These are phyloP conservation scores for Fusarium sp. DNA, from an alignment of 2,329 filamentous ascomycete genomes.

Conservation along the genomic window DNA sequence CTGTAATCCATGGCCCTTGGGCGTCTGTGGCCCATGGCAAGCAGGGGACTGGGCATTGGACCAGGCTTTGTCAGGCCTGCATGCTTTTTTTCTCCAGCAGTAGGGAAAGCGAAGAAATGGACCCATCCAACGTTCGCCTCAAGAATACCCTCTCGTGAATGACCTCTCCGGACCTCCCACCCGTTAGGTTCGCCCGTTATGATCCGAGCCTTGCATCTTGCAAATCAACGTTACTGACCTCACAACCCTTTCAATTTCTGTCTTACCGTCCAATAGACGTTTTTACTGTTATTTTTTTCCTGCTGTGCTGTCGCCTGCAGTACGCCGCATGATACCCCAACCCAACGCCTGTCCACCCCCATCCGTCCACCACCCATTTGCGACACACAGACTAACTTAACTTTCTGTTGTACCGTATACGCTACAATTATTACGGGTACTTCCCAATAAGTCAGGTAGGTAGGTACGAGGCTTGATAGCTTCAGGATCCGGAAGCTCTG, in stretches of 20 bases:
- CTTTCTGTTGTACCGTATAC: conserved; percentile 9
- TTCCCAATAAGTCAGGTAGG: conserved; percentile 18
- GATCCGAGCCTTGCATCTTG: conserved; percentile 48
- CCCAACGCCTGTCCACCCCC: conserved; percentile 26
- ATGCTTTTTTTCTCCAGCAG: conserved; percentile 38
- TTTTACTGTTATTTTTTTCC: conserved; percentile 20
- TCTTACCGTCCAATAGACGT: conserved; percentile 34
- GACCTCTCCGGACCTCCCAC: conserved; percentile 48
- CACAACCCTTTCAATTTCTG: conserved; percentile 29
- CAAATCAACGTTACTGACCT: conserved; percentile 43
- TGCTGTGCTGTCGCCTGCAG: conserved; percentile 42
- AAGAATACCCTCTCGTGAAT: conserved; percentile 43
- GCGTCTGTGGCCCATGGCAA: conserved; percentile 35
- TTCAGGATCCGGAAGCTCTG: conserved; percentile 39
- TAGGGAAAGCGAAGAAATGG: conserved; percentile 14
- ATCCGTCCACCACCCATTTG: conserved; percentile 21
- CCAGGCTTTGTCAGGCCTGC: conserved; percentile 41
- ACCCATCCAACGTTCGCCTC: conserved; percentile 38
- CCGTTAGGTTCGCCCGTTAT: conserved; percentile 46
- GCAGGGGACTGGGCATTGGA: conserved; percentile 41
- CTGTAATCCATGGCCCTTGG: conserved; percentile 38
- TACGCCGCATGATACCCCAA: conserved; percentile 43
- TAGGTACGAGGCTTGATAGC: conserved; percentile 34
- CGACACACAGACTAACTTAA: conserved; percentile 13
- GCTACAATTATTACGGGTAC: conserved; percentile 27